Percentiles rank a stretch among this genome's conserved stretches.
Conservation (phyloP, 1,284 basidiomycete species). For the Pseudozyma thailandica region DNA sequence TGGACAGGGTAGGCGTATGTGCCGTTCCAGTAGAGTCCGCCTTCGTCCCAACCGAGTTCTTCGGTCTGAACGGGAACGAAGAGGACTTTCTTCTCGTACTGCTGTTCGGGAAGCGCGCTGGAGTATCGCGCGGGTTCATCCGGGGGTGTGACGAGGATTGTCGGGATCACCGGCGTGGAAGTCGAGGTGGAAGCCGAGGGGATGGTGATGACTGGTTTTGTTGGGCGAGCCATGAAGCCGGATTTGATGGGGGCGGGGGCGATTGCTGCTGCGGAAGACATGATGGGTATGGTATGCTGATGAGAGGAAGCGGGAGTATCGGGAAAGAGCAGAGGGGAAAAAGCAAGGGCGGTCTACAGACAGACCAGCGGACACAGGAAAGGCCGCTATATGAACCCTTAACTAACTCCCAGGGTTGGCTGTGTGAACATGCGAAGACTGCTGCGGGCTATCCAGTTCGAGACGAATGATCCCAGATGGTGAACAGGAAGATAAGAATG, state of each 20-base stretch:
- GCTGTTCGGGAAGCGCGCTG: constrained; percentile 44
- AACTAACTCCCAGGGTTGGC: no score
- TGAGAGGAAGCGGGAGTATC: background rate
- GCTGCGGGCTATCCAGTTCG: no score
- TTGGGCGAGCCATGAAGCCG: background rate
- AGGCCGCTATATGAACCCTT: background rate
- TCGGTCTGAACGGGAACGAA: constrained; percentile 62
- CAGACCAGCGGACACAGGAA: background rate
- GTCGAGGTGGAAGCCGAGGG: constrained; percentile 11
- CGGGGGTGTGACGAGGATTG: constrained; percentile 54
- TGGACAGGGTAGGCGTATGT: constrained; percentile 56
- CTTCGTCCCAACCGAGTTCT: constrained; percentile 61
- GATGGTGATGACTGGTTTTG: constrained; percentile 20
- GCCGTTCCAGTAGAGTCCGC: constrained; percentile 61
- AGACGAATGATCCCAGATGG: no score
- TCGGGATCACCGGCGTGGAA: constrained; percentile 35
- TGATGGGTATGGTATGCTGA: no score
- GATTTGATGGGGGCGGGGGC: constrained; percentile 3
- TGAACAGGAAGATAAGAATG: background rate
- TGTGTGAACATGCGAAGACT: no score
- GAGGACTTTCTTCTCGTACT: constrained; percentile 48
- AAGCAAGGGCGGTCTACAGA: background rate
- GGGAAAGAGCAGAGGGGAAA: background rate
- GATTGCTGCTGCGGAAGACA: constrained; percentile 27
- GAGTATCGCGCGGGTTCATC: constrained; percentile 34